Evolutionary conservation across 2,329 filamentous ascomycete species (phyloP), one percentile per base, ranked within the genome.

Genomic region (Ophioceras dolichostomum): DNA sequence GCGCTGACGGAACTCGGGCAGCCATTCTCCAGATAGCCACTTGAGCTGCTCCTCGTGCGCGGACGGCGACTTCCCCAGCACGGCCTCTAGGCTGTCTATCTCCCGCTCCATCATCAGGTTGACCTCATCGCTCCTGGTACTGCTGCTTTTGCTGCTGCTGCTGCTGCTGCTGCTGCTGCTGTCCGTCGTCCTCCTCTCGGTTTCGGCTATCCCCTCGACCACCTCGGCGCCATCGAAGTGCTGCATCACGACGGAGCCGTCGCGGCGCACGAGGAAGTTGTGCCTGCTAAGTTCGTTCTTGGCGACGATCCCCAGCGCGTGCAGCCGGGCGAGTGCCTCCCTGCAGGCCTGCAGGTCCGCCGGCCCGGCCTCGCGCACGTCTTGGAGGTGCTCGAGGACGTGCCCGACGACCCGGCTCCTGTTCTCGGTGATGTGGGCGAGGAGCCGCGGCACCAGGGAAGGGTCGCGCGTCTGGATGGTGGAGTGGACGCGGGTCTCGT

Each of bases 381-480:
- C 38, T 2, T 14, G 12, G 7, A 39, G 7, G 12, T 33, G 28
- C 38, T 39, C 24, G 14, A 39, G 38, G 14, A 39, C 27, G 19
- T 36, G 32, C 4, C 38, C 38, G 5, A 36, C 20, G 5, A 39
- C 33, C 1, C 38, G 38, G 5, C 14, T 2, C 10, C n/a, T 14
- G 16, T 39, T 39, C 14, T 39, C 38, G 2, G 38, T 39, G 28
- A 39, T 21, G 19, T 39, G 38, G 5, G 38, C 28, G 6, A 39
- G 10, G 5, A 39, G 13, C 20, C 32, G 38, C 10, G 38, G 38
- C 27, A 13, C 13, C 19, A 39, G 26, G 2, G 27, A 19, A 2
- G 33, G 21, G 27, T 39, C 38, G 8, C 33, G 33, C 14, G 38
- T 33, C 20, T 39, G 33, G 21, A 39, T 39, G 16, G 14, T 27